phyloP scores from a whole-genome alignment of 768 basidiomycete species.

The Suillus brevipes region DNA sequence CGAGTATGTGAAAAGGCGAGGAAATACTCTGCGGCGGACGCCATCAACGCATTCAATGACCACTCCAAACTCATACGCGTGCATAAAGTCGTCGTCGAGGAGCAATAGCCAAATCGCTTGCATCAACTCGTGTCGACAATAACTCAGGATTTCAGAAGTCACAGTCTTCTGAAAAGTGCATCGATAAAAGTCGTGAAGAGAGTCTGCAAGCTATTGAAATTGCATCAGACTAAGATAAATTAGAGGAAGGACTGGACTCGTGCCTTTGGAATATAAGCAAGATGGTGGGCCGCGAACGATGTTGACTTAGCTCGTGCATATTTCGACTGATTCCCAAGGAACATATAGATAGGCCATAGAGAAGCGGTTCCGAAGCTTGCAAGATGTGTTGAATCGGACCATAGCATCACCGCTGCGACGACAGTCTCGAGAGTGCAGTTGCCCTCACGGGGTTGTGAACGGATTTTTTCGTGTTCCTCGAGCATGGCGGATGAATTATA shows the following conservation, averaged over 20 bases:
- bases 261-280: conserved; percentile 19
- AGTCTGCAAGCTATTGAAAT: conserved; percentile 16
- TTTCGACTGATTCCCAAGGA: neutral
- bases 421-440: conserved; percentile 19
- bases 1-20: conserved; percentile 23
- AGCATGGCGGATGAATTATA: conserved; percentile 23
- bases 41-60: conserved; percentile 24
- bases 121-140: conserved; percentile 24
- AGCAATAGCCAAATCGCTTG: conserved; percentile 21
- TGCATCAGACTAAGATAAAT: too few relatives aligned
- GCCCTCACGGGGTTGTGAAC: conserved; percentile 1
- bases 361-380: conserved; percentile 18
- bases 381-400: conserved; percentile 26
- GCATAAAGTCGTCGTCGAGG: conserved; percentile 23
- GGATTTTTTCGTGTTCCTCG: conserved; percentile 11
- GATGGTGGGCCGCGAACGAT: conserved; percentile 18
- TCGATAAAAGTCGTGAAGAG: conserved; percentile 14
- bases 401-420: conserved; percentile 24
- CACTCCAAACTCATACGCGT: conserved; percentile 24
- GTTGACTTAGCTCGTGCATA: neutral
- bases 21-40: conserved; percentile 14
- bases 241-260: too few relatives aligned
- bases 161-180: neutral
- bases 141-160: conserved; percentile 7
- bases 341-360: conserved; percentile 19